Evolutionary conservation across 2,329 filamentous ascomycete genomes (phyloP).

Genomic region (Fusarium mangiferae): DNA sequence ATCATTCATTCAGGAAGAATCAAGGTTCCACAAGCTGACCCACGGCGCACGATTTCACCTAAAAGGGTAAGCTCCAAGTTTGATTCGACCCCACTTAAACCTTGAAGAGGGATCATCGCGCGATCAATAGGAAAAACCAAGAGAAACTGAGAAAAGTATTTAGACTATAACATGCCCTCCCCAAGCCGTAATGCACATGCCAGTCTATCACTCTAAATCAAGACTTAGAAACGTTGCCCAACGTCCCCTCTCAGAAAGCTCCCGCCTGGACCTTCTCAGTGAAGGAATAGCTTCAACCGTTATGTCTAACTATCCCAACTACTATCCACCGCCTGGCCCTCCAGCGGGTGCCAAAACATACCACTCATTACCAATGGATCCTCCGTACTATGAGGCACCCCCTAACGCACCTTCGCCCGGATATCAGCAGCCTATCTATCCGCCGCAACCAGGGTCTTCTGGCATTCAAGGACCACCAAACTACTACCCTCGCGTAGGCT

Average conservation of each 20-base stretch:
- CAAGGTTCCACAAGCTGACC: neutral
- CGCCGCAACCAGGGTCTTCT: neutral
- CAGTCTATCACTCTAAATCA: rapidly evolving
- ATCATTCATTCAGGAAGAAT: too few species aligned
- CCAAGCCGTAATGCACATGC: neutral
- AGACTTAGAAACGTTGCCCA: rapidly evolving
- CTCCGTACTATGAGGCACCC: neutral
- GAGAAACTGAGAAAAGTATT: neutral
- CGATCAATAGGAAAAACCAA: too few species aligned
- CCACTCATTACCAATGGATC: too few species aligned
- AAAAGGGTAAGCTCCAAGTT: neutral
- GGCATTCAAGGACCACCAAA: neutral
- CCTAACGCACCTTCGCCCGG: too few species aligned
- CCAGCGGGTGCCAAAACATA: neutral
- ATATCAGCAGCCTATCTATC: too few species aligned
- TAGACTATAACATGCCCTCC: rapidly evolving
- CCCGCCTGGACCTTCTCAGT: neutral
- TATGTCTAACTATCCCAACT: neutral
- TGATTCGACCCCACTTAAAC: neutral
- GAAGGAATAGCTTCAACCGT: rapidly evolving
- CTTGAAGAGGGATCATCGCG: neutral
- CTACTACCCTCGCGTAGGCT: neutral
- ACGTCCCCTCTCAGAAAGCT: rapidly evolving
- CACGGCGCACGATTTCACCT: neutral
- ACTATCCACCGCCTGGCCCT: neutral